Percentiles rank a stretch among this genome's conserved stretches.
These are phyloP conservation scores for Rhynchosporium graminicola DNA, from an alignment of 2,329 filamentous ascomycete genomes.

Conservation along the genomic window DNA sequence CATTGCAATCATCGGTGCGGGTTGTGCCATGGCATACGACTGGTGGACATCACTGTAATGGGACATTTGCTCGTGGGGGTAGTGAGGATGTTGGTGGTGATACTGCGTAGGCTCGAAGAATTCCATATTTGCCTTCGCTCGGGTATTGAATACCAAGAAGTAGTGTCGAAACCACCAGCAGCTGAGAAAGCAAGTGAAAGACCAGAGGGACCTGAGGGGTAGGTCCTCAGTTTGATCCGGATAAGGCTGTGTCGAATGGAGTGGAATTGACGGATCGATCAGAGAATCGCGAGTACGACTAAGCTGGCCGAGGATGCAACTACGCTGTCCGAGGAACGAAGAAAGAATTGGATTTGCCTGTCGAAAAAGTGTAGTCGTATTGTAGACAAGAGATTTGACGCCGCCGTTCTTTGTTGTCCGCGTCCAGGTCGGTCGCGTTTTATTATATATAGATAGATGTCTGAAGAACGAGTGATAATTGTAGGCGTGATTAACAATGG, in stretches of 20 bases:
- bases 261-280: slow-evolving; percentile 15
- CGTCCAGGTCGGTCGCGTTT: slow-evolving; percentile 20
- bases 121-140: slow-evolving; percentile 33
- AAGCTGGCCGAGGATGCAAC: slow-evolving; percentile 8
- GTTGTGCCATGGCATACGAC: slow-evolving; percentile 28
- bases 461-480: slow-evolving; percentile 15
- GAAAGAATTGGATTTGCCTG: slow-evolving; percentile 8
- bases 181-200: slow-evolving; percentile 20
- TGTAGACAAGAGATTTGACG: slow-evolving; percentile 28
- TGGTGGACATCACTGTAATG: slow-evolving; percentile 29
- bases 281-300: background rate
- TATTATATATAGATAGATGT: slow-evolving; percentile 3
- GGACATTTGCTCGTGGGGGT: slow-evolving; percentile 30
- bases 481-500: slow-evolving; percentile 18
- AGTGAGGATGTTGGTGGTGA: slow-evolving; percentile 29
- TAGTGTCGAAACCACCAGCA: slow-evolving; percentile 15
- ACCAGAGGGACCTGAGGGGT: slow-evolving; percentile 8
- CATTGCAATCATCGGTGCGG: slow-evolving; percentile 41
- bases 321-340: background rate
- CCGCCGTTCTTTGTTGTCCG: slow-evolving; percentile 17
- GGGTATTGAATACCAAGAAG: slow-evolving; percentile 8
- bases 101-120: slow-evolving; percentile 34
- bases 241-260: slow-evolving; percentile 10
- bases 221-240: background rate
- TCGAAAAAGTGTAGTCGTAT: slow-evolving; percentile 13